Conservation (phyloP, 768 basidiomycete species). For the Kwoniella shandongensis region DNA sequence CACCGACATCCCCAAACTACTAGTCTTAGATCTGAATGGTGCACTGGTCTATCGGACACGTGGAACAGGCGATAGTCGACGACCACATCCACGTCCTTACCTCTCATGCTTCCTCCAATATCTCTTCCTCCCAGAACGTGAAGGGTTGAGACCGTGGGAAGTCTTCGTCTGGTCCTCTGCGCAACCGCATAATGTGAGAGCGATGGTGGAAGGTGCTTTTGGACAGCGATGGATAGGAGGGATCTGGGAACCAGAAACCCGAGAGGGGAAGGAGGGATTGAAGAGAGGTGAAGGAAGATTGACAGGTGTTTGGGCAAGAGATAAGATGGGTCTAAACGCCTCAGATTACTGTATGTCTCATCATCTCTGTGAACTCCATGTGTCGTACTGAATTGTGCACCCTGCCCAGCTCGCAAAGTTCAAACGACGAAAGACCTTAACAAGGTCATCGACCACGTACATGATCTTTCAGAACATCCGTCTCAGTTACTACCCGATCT, state of each 20-base stretch:
- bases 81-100: conserved; percentile 42
- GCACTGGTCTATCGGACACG: conserved; percentile 43
- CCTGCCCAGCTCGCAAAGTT: conserved; percentile 31
- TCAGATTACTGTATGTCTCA: conserved; percentile 41
- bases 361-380: neutral
- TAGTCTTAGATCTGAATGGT: conserved; percentile 52
- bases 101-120: conserved; percentile 45
- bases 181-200: conserved; percentile 48
- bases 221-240: conserved; percentile 34
- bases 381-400: neutral
- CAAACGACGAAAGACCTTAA: conserved; percentile 50
- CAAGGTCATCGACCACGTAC: conserved; percentile 38
- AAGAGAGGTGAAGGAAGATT: conserved; percentile 41
- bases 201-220: conserved; percentile 46
- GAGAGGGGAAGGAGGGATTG: conserved; percentile 6
- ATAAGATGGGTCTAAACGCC: conserved; percentile 41
- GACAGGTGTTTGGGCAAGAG: conserved; percentile 49
- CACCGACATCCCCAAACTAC: conserved; percentile 30
- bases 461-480: neutral
- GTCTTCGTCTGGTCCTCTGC: conserved; percentile 52
- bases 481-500: neutral
- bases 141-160: conserved; percentile 39
- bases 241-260: conserved; percentile 29
- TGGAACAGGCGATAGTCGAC: conserved; percentile 5
- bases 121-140: conserved; percentile 30